Evolutionary conservation across 176 grass and related monocot genomes (phyloP).

Genomic region (Bromus sterilis): DNA sequence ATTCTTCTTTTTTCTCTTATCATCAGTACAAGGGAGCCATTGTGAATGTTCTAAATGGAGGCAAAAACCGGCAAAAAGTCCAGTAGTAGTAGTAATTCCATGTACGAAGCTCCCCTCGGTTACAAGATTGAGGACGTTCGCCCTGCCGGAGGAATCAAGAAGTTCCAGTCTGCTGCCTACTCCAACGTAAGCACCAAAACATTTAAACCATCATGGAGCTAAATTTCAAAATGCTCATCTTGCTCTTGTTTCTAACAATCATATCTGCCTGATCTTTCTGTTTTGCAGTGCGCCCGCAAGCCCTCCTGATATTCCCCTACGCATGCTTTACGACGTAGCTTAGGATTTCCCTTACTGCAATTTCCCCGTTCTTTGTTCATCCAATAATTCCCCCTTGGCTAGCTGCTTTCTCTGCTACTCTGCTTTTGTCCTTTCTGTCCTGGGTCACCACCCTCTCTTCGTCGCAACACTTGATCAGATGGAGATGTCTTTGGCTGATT

Average conservation of each 20-base stretch:
- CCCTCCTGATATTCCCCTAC: conserved; percentile 79
- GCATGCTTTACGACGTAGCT: conserved; percentile 39
- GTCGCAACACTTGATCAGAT: conserved; percentile 34
- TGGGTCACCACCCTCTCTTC: neutral
- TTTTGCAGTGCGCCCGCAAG: conserved; percentile 86
- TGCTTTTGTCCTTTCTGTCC: conserved; percentile 4
- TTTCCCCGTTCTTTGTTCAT: conserved; percentile 16
- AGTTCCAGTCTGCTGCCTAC: conserved; percentile 98
- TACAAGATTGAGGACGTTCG: conserved; percentile 96
- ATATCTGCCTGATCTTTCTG: conserved; percentile 9
- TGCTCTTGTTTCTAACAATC: conserved; percentile 16
- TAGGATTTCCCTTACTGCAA: conserved; percentile 29
- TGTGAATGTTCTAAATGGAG: conserved; percentile 94
- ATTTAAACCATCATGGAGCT: neutral
- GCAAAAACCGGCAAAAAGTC: conserved; percentile 81
- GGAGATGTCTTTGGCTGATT: conserved; percentile 32
- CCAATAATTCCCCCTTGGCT: conserved; percentile 43
- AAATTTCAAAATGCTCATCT: neutral
- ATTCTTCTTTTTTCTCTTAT: neutral
- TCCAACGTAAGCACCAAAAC: conserved; percentile 70
- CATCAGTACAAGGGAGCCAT: neutral
- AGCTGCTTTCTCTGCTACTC: conserved; percentile 50
- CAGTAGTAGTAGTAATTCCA: conserved; percentile 67
- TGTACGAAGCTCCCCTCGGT: conserved; percentile 91
- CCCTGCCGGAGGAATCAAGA: conserved; percentile 88